Evolutionary conservation across 306 rosid species (phyloP).

Genomic region (Heteromeles arbutifolia): DNA sequence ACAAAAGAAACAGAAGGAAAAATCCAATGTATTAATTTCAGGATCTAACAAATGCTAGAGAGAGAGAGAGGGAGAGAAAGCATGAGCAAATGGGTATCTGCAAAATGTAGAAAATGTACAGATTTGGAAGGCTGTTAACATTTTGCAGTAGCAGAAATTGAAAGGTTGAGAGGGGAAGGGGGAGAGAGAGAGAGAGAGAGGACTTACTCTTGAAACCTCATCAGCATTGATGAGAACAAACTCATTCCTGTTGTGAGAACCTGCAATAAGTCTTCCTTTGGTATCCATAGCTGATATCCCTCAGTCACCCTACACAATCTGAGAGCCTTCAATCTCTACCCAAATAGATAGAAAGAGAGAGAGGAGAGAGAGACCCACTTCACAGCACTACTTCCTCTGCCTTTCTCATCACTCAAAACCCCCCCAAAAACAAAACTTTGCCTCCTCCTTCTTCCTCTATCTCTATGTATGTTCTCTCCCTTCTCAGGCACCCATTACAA

Average conservation of each 20-base stretch:
- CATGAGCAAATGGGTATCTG: slow-evolving; percentile 9
- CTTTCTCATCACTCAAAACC: slow-evolving; percentile 18
- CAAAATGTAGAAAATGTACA: slow-evolving; percentile 7
- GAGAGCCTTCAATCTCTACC: slow-evolving; percentile 23
- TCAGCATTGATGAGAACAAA: slow-evolving; percentile 79
- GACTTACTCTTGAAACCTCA: slow-evolving; percentile 62
- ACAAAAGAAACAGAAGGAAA: background rate
- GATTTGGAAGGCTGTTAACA: slow-evolving; percentile 10
- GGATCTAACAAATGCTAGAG: background rate
- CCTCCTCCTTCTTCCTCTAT: background rate
- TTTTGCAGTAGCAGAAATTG: slow-evolving; percentile 10
- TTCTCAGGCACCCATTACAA: slow-evolving; percentile 19
- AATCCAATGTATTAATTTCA: background rate
- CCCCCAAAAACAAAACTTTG: slow-evolving; percentile 21
- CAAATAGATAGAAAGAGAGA: background rate
- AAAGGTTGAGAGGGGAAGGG: slow-evolving; percentile 2
- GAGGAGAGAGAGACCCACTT: slow-evolving; percentile 13
- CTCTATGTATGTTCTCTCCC: background rate
- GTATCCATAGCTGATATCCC: slow-evolving; percentile 37
- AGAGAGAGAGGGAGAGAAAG: background rate
- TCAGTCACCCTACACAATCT: slow-evolving; percentile 10
- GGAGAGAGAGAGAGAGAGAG: background rate
- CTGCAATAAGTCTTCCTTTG: slow-evolving; percentile 60
- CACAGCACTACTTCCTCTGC: slow-evolving; percentile 11
- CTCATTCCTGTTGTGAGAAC: slow-evolving; percentile 77